Conservation (phyloP, 2,329 filamentous ascomycete species). For the Phyllosticta citrichinensis region DNA sequence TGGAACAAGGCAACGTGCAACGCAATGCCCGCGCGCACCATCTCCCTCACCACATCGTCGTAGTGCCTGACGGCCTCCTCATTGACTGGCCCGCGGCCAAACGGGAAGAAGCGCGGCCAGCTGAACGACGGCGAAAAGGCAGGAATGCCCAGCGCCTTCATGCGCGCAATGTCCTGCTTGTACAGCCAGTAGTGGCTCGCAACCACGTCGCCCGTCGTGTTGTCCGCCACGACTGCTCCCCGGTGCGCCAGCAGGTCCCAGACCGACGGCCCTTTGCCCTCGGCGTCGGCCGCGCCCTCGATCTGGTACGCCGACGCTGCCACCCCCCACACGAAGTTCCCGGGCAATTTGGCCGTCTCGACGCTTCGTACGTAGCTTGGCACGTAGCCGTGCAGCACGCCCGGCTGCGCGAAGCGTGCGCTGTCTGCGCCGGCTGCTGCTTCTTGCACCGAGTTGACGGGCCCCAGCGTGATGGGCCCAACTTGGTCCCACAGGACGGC, state of each 20-base stretch:
- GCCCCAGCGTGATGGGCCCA: constrained; percentile 32
- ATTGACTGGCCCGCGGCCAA: constrained; percentile 28
- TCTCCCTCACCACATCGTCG: constrained; percentile 28
- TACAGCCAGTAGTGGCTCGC: constrained; percentile 34
- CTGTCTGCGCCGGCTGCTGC: not conserved
- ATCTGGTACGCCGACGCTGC: constrained; percentile 33
- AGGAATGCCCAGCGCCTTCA: constrained; percentile 24
- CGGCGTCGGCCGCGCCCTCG: constrained; percentile 34
- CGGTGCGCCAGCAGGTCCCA: constrained; percentile 35
- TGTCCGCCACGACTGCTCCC: constrained; percentile 27
- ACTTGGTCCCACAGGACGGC: constrained; percentile 38
- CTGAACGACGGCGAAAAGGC: constrained; percentile 28
- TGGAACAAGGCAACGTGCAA: constrained; percentile 32
- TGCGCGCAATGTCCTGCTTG: constrained; percentile 33
- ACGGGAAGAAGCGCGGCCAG: constrained; percentile 32
- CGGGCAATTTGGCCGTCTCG: constrained; percentile 29
- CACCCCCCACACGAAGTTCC: constrained; percentile 34
- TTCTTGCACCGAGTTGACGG: constrained; percentile 25
- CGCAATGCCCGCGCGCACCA: constrained; percentile 26
- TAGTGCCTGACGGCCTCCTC: constrained; percentile 27
- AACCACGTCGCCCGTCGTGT: constrained; percentile 32
- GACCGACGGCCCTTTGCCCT: constrained; percentile 34
- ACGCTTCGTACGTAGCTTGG: constrained; percentile 24
- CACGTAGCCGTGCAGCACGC: constrained; percentile 34
- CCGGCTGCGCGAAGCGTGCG: constrained; percentile 23